phyloP scores from a whole-genome alignment of 192 early-diverging fungal species.

The Backusella tuberculispora region DNA sequence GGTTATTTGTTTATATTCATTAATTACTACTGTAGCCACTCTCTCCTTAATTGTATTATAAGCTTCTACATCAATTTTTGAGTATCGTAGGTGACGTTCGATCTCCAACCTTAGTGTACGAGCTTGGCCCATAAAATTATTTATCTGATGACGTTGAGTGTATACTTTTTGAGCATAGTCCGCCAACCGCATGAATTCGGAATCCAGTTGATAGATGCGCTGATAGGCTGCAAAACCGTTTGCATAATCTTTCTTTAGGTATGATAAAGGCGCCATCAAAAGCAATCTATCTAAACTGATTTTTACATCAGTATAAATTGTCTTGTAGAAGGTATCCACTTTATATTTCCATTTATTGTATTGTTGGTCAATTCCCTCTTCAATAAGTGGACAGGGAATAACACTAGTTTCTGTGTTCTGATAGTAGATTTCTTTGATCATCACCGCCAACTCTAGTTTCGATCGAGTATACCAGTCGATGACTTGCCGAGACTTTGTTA shows the following conservation, averaged over 20 bases:
- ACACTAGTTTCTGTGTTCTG: not conserved
- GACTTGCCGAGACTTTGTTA: not conserved
- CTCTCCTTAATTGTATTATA: not conserved
- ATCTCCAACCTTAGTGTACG: not conserved
- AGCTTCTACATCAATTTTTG: not conserved
- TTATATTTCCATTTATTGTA: not conserved
- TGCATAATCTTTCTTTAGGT: not conserved
- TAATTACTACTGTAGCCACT: not conserved
- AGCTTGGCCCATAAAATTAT: not conserved
- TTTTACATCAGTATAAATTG: not conserved
- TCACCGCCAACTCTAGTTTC: not conserved
- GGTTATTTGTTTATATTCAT: not conserved
- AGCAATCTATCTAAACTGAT: not conserved
- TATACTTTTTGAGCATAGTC: not conserved
- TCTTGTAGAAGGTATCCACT: slow-evolving; percentile 2
- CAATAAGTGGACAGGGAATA: not conserved
- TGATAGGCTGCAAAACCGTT: not conserved
- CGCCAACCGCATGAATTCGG: not conserved
- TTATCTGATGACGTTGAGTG: not conserved
- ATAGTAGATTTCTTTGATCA: not conserved
- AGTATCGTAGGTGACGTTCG: not conserved
- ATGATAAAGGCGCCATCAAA: not conserved
- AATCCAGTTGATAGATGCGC: not conserved
- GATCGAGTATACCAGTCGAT: not conserved
- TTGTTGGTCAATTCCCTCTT: not conserved